Base-by-base conservation (phyloP, 2,329 filamentous ascomycete genomes). In the Colletotrichum tropicale region DNA sequence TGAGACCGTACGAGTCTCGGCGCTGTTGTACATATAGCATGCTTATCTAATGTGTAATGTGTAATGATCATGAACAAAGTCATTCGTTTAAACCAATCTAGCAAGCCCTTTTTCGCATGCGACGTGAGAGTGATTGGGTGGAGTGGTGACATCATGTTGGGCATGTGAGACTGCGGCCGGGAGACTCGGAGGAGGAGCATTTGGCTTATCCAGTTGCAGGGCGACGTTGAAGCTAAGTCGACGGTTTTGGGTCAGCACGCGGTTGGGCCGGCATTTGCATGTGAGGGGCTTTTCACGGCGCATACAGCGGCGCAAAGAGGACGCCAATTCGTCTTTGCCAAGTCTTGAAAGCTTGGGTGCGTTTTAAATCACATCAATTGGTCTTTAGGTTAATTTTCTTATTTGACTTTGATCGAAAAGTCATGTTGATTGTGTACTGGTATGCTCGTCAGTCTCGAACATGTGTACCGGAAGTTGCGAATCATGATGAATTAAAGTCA, bases 31-130 rank as follows among this genome's bases (percentile, higher is more conserved):
- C 26, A 70, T 62, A 70, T 62, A 68, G 36, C 36, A 70, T 52
- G 66, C 34, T 60, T 70, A 70, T 70, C 18, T 70, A 70, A 70
- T 70, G 56, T 70, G 56, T 70, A 70, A 70, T 70, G 67, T 70
- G 56, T 70, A 70, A 70, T 62, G 67, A 70, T 70, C 56, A 70
- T 70, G 67, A 70, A 43, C 16, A 68, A 52, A 70, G 67, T 52
- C 67, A 62, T 36, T 70, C 67, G 67, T 62, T 70, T 58, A 24
- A 61, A 61, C 34, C 32, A 5, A 52, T 13, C 2, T 13, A 10
- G n/a, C 43, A 21, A 52, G 43, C 43, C 10, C 1, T 15, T 15
- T 26, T 69, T 34, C 67, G 8, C 13, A 38, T 64, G 61, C 61
- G 15, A 16, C 24, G n/a, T 64, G 34, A 64, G 7, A 13, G 58